These are phyloP conservation scores for Suhomyces taliae DNA, from an alignment of 1,139 yeast species.

Conservation along the genomic window DNA sequence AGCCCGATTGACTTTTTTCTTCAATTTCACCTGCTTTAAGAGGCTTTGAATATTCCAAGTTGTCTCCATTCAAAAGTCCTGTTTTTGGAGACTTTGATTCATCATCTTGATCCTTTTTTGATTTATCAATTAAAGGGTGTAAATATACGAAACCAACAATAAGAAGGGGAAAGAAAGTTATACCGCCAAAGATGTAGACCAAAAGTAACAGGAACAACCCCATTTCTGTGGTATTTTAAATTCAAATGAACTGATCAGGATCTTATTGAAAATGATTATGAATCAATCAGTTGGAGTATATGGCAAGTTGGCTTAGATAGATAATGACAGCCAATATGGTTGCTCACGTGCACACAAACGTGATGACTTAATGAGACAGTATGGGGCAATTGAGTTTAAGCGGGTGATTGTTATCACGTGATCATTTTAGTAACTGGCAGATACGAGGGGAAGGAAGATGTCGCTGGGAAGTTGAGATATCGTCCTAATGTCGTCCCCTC, in stretches of 20 bases:
- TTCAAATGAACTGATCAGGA: too few species aligned
- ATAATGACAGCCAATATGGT: neutral
- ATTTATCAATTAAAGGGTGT: slow-evolving; percentile 27
- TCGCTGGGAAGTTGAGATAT: neutral
- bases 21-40: slow-evolving; percentile 64
- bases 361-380: neutral
- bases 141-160: slow-evolving; percentile 36
- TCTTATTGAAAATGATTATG: too few species aligned
- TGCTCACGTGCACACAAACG: neutral
- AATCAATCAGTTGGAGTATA: too few species aligned
- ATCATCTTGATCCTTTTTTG: neutral
- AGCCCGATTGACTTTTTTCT: slow-evolving; percentile 58
- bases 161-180: slow-evolving; percentile 70
- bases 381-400: neutral
- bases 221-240: slow-evolving; percentile 13
- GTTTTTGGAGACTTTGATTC: neutral
- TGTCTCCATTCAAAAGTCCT: slow-evolving; percentile 6
- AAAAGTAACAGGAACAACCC: slow-evolving; percentile 23
- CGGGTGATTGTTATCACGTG: too few species aligned
- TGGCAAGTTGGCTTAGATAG: too few species aligned
- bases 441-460: neutral
- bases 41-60: slow-evolving; percentile 6
- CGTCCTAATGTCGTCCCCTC: neutral
- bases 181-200: slow-evolving; percentile 63
- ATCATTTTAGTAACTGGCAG: too few species aligned